Evolutionary conservation across 2,329 filamentous ascomycete species (phyloP).

Genomic region (Pestalotiopsis sp.): DNA sequence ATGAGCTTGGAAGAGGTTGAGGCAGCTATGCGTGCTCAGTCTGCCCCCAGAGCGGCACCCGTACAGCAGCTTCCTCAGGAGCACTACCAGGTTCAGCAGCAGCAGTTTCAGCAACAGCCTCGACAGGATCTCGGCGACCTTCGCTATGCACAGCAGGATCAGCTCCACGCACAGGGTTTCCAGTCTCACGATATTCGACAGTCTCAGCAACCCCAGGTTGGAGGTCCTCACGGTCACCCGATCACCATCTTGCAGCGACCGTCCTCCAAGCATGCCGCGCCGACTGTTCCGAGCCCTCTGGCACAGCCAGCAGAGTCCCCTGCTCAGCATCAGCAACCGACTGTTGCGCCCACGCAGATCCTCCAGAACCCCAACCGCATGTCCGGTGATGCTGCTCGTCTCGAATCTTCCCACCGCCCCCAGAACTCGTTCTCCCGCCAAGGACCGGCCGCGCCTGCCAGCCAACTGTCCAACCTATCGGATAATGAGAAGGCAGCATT

Average conservation of each 20-base stretch:
- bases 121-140: constrained; percentile 30
- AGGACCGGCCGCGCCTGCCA: constrained; percentile 58
- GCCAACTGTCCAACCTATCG: constrained; percentile 75
- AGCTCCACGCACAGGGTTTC: constrained; percentile 25
- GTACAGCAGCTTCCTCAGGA: constrained; percentile 37
- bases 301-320: constrained; percentile 28
- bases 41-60: constrained; percentile 34
- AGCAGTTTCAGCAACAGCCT: constrained; percentile 23
- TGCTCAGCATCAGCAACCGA: constrained; percentile 29
- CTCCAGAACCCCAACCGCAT: constrained; percentile 77
- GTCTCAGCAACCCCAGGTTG: constrained; percentile 24
- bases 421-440: constrained; percentile 63
- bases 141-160: constrained; percentile 28
- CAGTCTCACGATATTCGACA: constrained; percentile 28
- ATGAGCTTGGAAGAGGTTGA: constrained; percentile 98
- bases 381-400: constrained; percentile 47
- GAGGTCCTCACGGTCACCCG: constrained; percentile 47
- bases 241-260: constrained; percentile 60
- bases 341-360: constrained; percentile 69
- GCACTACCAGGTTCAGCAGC: constrained; percentile 31
- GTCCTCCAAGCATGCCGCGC: constrained; percentile 40
- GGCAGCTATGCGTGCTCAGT: constrained; percentile 80
- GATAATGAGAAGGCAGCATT: constrained; percentile 85
- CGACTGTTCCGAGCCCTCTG: constrained; percentile 33
- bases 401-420: constrained; percentile 41